Evolutionary conservation across 441 rosid species (phyloP), one percentile per base, ranked within the genome.

Genomic region (Populus hybrid): DNA sequence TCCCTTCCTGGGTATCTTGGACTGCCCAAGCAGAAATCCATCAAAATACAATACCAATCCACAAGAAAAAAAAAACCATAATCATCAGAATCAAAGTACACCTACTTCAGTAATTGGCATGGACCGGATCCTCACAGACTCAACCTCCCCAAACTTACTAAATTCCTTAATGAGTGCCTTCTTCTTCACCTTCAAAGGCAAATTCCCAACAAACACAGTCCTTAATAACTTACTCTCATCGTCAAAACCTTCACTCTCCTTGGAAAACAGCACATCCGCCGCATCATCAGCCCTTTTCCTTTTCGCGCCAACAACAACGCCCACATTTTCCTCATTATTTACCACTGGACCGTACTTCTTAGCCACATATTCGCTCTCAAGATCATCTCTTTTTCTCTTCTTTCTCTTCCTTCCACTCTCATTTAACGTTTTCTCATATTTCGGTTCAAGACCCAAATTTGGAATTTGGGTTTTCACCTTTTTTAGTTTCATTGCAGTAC

Each of bases 171-270:
- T 57, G 71, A 96, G 74, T 0, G 79, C 79, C 81, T 92, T 96
- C 87, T 92, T 96, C 92, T 94, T 94, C 21, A 89, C 76, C 84
- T 92, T 93, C 84, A 91, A 70, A 1, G 98, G 94, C 84, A 96
- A 80, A 76, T 96, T 96, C 75, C 99, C 99, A 21, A 93, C 91
- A 90, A 94, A 96, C 57, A 96, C 92, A 61, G 99, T 96, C 86
- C 97, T 94, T 81, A 88, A 81, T 42, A 96, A 89, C 92, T 93
- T 96, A 42, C 72, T 84, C 76, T 94, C 98, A 53, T 93, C 98
- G 69, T 96, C 98, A 78, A 93, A 96, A 0, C 97, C 96, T 80
- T 91, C 98, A 20, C 83, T 82, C n/a, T 88, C 89, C 69, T 82
- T 88, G 1, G 88, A 77, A 67, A 78, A 87, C 89, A 88, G 59